Evolutionary conservation across 371 early-diverging fungal species (phyloP), one percentile per base, ranked within the genome.

Genomic region (Mycotypha africana): DNA sequence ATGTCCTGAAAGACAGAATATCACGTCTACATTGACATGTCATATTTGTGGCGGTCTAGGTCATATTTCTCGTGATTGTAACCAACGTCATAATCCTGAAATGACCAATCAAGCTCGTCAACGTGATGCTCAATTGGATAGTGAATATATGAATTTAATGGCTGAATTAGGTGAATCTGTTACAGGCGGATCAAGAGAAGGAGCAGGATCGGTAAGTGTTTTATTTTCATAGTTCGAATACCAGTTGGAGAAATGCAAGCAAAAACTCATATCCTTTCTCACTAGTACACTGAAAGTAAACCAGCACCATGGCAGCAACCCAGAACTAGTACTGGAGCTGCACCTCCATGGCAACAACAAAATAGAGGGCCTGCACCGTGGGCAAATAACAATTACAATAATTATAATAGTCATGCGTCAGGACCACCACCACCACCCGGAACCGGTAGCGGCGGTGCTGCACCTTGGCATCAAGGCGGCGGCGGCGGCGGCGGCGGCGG

Each of bases 21-120:
- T 91, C 45, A 93, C 95, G 1, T 79, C 79, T 51, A 89, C 75
- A 39, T 63, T 96, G 33, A 80, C 88, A 2, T 97, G 98, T 67
- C 85, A 85, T 22, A 86, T 91, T 51, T 97, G 98, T 69, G 81
- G 81, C 45, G 91, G 92, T 45, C 85, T 79, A 45, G 98, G 96
- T 15, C 98, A 97, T 66, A 86, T 88, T 45, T 89, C 94, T 12
- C 83, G 89, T 40, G 92, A 92, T 67, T 91, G 91, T 62, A 61
- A 67, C 51, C 86, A 82, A 45, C 79, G 89, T 33, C 85, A 86
- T 61, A 81, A 89, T 62, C 95, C 84, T 7, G 86, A 81, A 40
- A 76, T 79, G 10, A 62, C 81, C 42, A 67, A 76, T 31, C 75
- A 79, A 44, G 82, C 84, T 1, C 70, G 73, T 38, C 82, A 91